These are phyloP conservation scores for Centaurea solstitialis DNA, from an alignment of 129 eudicot genomes.

Conservation along the genomic window DNA sequence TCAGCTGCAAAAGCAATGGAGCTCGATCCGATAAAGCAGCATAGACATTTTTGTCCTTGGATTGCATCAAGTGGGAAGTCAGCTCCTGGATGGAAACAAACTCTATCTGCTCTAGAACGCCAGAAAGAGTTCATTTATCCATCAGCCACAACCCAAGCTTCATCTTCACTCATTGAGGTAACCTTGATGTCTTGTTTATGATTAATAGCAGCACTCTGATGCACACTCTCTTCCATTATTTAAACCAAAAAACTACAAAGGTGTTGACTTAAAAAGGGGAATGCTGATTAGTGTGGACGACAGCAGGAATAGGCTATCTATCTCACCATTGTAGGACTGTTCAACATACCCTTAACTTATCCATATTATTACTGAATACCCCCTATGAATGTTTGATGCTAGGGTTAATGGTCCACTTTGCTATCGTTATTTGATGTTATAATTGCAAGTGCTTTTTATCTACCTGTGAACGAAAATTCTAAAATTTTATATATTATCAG, in stretches of 20 bases:
- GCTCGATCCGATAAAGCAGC: constrained; percentile 90
- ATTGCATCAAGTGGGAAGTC: constrained; percentile 53
- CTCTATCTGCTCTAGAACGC: constrained; percentile 67
- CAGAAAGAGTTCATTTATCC: constrained; percentile 56
- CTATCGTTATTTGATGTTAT: background rate
- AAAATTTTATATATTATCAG: background rate
- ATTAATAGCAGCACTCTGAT: background rate
- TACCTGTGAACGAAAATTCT: background rate
- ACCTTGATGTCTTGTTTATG: background rate
- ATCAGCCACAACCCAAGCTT: constrained; percentile 34
- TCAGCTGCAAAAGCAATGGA: constrained; percentile 40
- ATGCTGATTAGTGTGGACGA: background rate
- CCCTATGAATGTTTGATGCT: background rate
- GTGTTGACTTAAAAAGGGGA: background rate
- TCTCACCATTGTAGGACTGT: background rate
- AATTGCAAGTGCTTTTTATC: background rate
- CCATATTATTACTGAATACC: background rate
- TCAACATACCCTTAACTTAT: background rate
- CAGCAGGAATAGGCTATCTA: background rate
- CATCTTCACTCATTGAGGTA: constrained; percentile 86
- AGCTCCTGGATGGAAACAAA: constrained; percentile 83
- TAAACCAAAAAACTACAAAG: background rate
- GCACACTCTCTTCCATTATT: background rate
- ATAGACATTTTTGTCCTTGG: constrained; percentile 97
- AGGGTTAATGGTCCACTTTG: background rate